Percentiles rank a stretch among this genome's conserved stretches.
Evolutionary conservation across 805 yeast genomes (phyloP).

Genomic region (Yarrowia divulgata): DNA sequence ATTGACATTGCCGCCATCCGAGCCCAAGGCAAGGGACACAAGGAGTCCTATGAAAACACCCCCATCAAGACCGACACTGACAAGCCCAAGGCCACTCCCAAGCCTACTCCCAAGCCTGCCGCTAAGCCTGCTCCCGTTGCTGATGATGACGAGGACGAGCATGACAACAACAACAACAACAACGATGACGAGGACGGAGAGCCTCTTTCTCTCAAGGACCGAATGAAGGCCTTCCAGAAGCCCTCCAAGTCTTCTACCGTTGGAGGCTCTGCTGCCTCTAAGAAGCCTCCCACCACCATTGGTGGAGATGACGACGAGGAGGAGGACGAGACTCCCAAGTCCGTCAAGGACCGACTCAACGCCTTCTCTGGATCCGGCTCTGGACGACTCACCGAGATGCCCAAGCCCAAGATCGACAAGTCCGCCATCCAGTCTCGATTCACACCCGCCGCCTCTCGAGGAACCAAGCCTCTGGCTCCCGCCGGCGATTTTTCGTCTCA

Average conservation of each 20-base stretch:
- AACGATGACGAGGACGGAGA: constrained; percentile 12
- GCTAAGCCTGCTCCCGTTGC: constrained; percentile 38
- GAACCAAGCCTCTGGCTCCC: constrained; percentile 50
- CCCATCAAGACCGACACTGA: constrained; percentile 37
- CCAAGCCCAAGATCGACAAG: constrained; percentile 63
- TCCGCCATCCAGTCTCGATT: constrained; percentile 41
- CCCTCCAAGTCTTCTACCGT: constrained; percentile 20
- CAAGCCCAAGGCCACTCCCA: constrained; percentile 24
- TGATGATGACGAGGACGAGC: background rate
- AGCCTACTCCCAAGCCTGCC: constrained; percentile 39
- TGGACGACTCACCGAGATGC: constrained; percentile 66
- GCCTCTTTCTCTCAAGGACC: constrained; percentile 35
- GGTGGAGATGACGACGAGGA: constrained; percentile 40
- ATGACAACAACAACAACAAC: background rate
- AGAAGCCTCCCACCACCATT: constrained; percentile 15
- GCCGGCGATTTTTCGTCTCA: constrained; percentile 53
- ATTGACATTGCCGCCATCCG: constrained; percentile 59
- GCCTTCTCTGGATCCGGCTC: constrained; percentile 50
- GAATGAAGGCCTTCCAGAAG: constrained; percentile 38
- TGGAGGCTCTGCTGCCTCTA: background rate
- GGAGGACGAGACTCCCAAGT: constrained; percentile 45
- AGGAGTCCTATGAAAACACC: constrained; percentile 40
- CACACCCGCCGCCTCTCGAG: constrained; percentile 44
- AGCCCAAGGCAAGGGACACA: constrained; percentile 49
- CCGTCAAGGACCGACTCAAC: constrained; percentile 48